phyloP scores from a whole-genome alignment of 768 basidiomycete genomes.

The Lactarius sp. region DNA sequence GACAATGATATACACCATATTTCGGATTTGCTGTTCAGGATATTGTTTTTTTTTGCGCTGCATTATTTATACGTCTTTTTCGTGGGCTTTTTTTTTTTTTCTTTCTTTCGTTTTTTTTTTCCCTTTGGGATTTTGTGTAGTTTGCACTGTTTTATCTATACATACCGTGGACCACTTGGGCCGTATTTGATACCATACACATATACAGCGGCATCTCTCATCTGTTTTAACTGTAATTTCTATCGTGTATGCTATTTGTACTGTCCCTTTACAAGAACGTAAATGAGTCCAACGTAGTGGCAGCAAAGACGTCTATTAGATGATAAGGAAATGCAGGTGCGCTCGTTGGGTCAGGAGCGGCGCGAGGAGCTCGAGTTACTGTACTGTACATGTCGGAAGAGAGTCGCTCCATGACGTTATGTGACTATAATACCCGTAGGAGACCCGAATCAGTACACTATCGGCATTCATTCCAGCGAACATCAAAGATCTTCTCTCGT shows the following conservation, averaged over 20 bases:
- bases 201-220: constrained; percentile 13
- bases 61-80: constrained; percentile 17
- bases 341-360: no score
- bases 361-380: not conserved
- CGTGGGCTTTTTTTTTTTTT: not conserved
- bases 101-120: not conserved
- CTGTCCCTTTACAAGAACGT: not conserved
- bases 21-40: not conserved
- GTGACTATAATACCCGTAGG: no score
- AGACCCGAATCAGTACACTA: no score
- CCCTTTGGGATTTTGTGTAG: constrained; percentile 16
- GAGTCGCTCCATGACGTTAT: no score
- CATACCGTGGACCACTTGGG: constrained; percentile 25
- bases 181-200: constrained; percentile 23
- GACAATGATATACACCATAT: not conserved
- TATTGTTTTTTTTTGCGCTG: not conserved
- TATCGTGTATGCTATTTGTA: constrained; percentile 24
- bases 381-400: no score
- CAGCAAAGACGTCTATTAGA: not conserved
- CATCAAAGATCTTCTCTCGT: no score
- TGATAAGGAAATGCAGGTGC: no score
- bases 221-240: constrained; percentile 17
- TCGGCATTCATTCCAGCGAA: no score
- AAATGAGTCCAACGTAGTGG: not conserved
- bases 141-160: constrained; percentile 16